Evolutionary conservation across 2,329 filamentous ascomycete genomes (phyloP).

Genomic region (Claviceps spartinae): DNA sequence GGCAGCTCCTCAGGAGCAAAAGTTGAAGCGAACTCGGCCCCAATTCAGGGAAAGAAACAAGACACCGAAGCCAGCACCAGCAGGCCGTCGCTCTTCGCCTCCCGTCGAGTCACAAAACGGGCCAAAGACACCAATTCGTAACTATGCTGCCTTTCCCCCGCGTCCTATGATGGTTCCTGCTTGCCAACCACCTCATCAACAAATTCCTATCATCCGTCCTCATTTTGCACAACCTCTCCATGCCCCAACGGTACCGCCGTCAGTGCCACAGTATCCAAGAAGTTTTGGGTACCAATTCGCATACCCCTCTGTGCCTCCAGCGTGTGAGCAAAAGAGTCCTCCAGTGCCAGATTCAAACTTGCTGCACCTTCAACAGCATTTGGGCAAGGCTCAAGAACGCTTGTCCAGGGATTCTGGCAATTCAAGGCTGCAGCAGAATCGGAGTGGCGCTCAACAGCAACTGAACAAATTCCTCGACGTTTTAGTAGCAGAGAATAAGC

Average conservation of each 20-base stretch:
- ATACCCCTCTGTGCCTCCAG: neutral
- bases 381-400: slow-evolving; percentile 14
- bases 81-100: neutral
- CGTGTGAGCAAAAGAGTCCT: neutral
- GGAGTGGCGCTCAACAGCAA: slow-evolving; percentile 15
- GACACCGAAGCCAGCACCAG: neutral
- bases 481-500: neutral
- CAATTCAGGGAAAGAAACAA: neutral
- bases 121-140: neutral
- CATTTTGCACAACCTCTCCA: neutral
- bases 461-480: slow-evolving; percentile 17
- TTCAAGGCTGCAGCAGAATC: slow-evolving; percentile 10
- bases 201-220: neutral
- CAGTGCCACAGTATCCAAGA: neutral
- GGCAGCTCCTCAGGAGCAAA: neutral
- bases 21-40: neutral
- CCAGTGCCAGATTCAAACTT: slow-evolving; percentile 8
- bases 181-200: neutral
- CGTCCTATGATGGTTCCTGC: neutral
- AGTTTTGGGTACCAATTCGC: neutral
- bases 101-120: neutral
- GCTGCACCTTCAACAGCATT: slow-evolving; percentile 14
- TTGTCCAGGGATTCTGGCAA: slow-evolving; percentile 13
- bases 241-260: neutral
- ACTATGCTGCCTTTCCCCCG: neutral